Conservation (phyloP, 2,329 filamentous ascomycete genomes). For the Elsinoe australis region DNA sequence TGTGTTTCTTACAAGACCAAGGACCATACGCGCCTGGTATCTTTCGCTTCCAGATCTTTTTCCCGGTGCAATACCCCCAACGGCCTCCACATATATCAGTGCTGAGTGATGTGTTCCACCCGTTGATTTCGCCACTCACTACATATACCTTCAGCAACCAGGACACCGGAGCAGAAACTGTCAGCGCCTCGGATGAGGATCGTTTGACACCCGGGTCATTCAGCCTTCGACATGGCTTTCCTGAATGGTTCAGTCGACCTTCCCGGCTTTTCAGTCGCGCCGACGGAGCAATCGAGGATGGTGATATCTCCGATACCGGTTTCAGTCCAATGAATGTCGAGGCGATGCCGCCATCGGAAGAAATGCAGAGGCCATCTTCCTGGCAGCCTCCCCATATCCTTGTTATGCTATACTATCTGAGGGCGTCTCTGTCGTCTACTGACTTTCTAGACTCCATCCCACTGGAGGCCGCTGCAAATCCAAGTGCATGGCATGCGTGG, state of each 20-base stretch:
- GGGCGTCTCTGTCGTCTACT: constrained; percentile 72
- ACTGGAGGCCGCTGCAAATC: constrained; percentile 75
- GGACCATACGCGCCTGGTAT: constrained; percentile 84
- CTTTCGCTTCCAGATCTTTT: constrained; percentile 82
- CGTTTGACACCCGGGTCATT: constrained; percentile 81
- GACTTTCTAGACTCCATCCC: constrained; percentile 69
- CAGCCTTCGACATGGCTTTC: constrained; percentile 83
- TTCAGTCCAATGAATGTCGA: constrained; percentile 2
- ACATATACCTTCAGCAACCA: constrained; percentile 87
- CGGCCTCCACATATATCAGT: constrained; percentile 81
- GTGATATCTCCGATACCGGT: neutral
- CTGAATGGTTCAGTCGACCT: constrained; percentile 65
- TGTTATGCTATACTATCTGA: constrained; percentile 61
- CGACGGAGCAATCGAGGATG: constrained; percentile 7
- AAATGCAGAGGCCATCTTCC: neutral
- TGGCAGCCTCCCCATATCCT: constrained; percentile 11
- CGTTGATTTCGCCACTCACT: constrained; percentile 83
- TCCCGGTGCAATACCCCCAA: constrained; percentile 70
- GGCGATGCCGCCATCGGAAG: neutral
- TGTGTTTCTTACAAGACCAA: constrained; percentile 34
- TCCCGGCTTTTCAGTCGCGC: constrained; percentile 18
- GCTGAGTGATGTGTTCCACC: constrained; percentile 88
- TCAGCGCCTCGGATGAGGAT: constrained; percentile 76
- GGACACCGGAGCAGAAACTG: constrained; percentile 64
- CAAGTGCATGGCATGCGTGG: constrained; percentile 93